A percentile compares a stretch with the other conserved stretches of the same genome.
These are phyloP conservation scores for Cyberlindnera meyerae DNA, from an alignment of 805 yeast species.

Conservation along the genomic window DNA sequence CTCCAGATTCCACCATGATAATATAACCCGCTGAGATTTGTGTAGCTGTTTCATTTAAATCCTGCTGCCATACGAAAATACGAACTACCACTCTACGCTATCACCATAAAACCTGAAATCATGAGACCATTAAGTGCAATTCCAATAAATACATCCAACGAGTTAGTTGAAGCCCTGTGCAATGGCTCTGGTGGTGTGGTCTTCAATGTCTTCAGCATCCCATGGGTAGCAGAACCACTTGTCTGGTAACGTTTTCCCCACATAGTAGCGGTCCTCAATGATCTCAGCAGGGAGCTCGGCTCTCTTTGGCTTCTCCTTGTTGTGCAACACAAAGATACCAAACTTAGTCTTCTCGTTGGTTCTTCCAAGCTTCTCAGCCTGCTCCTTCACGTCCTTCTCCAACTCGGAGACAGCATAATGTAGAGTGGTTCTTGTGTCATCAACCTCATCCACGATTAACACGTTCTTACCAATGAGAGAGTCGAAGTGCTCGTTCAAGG, in stretches of 20 bases:
- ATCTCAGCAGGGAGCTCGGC: constrained; percentile 64
- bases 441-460: constrained; percentile 85
- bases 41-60: too few relatives aligned
- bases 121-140: too few relatives aligned
- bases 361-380: constrained; percentile 57
- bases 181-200: constrained; percentile 61
- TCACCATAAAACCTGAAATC: too few relatives aligned
- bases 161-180: constrained; percentile 57
- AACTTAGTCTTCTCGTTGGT: constrained; percentile 57
- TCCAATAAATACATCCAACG: too few relatives aligned
- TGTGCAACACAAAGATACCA: constrained; percentile 77
- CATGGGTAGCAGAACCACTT: constrained; percentile 88
- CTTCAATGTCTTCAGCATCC: constrained; percentile 80
- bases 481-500: constrained; percentile 62
- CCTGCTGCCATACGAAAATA: too few relatives aligned
- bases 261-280: constrained; percentile 59
- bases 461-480: constrained; percentile 77
- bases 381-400: constrained; percentile 49
- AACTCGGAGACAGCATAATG: constrained; percentile 80
- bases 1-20: too few relatives aligned
- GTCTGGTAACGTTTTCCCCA: constrained; percentile 72
- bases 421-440: constrained; percentile 85
- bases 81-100: too few relatives aligned
- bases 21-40: too few relatives aligned
- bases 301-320: constrained; percentile 75